These are phyloP conservation scores for Entophlyctis luteolus DNA, from an alignment of 192 early-diverging fungal species.

Conservation along the genomic window DNA sequence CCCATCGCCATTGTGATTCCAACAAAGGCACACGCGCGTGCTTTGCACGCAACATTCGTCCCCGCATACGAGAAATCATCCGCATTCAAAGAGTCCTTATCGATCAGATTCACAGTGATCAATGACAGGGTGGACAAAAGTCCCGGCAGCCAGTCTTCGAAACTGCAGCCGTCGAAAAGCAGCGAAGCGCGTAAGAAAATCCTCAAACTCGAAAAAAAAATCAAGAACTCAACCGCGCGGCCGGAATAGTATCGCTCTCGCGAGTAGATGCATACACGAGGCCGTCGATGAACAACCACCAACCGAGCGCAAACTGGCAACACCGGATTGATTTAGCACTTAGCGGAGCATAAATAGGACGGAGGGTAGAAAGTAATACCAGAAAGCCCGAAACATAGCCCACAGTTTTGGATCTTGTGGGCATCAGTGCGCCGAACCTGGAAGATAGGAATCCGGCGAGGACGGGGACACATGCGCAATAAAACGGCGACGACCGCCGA, in stretches of 20 bases:
- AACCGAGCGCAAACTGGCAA: constrained; percentile 43
- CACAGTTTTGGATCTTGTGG: constrained; percentile 24
- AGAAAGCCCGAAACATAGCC: constrained; percentile 35
- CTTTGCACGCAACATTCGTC: constrained; percentile 41
- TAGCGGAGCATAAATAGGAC: neutral
- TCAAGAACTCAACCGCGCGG: too few species aligned
- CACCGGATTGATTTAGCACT: neutral
- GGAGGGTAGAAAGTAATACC: constrained; percentile 7
- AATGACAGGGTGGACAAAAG: constrained; percentile 48
- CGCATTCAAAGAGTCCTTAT: constrained; percentile 41
- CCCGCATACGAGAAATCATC: constrained; percentile 32
- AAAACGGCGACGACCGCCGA: constrained; percentile 21
- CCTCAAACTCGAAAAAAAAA: too few species aligned
- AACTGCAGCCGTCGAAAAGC: constrained; percentile 27
- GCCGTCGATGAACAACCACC: constrained; percentile 56
- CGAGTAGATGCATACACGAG: constrained; percentile 29
- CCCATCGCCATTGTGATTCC: constrained; percentile 52
- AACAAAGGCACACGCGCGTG: constrained; percentile 47
- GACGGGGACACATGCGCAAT: constrained; percentile 26
- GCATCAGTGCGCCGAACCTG: constrained; percentile 14
- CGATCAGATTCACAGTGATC: constrained; percentile 52
- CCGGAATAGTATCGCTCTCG: neutral
- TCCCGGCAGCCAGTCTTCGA: constrained; percentile 55
- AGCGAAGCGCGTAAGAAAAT: too few species aligned
- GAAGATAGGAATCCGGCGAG: neutral